These are phyloP conservation scores for Trichomonascaceae sp. DNA, from an alignment of 1,139 yeast species.

Conservation along the genomic window DNA sequence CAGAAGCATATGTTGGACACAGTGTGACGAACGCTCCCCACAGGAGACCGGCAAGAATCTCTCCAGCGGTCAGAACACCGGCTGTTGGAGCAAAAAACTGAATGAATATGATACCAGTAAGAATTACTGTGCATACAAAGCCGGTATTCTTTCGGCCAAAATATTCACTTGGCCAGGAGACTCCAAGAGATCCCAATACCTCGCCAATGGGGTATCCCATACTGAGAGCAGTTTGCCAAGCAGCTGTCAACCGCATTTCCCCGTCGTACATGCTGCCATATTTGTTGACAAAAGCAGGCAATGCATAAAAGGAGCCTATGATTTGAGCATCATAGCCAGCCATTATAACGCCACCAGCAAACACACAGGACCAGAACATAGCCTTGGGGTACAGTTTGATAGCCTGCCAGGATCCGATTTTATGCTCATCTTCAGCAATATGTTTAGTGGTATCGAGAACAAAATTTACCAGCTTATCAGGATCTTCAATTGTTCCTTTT, in stretches of 20 bases:
- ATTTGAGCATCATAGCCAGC: constrained; percentile 43
- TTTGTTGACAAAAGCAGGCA: constrained; percentile 35
- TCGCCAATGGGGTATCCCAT: constrained; percentile 35
- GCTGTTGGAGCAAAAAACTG: constrained; percentile 38
- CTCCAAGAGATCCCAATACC: constrained; percentile 36
- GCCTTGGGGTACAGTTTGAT: constrained; percentile 36
- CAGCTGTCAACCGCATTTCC: constrained; percentile 34
- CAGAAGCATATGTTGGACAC: constrained; percentile 41
- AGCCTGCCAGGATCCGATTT: constrained; percentile 31
- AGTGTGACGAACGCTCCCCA: constrained; percentile 43
- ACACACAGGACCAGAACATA: constrained; percentile 39
- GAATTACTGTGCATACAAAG: constrained; percentile 30
- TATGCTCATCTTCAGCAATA: constrained; percentile 27
- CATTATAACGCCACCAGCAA: constrained; percentile 40
- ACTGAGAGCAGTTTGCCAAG: constrained; percentile 40
- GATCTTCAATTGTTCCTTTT: constrained; percentile 5
- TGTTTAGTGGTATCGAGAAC: constrained; percentile 21
- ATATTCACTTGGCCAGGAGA: constrained; percentile 37
- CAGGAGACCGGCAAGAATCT: constrained; percentile 39
- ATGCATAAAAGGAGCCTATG: constrained; percentile 37
- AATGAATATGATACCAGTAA: constrained; percentile 36
- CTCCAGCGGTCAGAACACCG: constrained; percentile 36
- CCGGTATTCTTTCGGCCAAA: constrained; percentile 41
- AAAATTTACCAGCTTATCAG: constrained; percentile 17
- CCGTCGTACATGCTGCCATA: constrained; percentile 34